Evolutionary conservation across 768 basidiomycete genomes (phyloP).

Genomic region (Cubamyces lactineus): DNA sequence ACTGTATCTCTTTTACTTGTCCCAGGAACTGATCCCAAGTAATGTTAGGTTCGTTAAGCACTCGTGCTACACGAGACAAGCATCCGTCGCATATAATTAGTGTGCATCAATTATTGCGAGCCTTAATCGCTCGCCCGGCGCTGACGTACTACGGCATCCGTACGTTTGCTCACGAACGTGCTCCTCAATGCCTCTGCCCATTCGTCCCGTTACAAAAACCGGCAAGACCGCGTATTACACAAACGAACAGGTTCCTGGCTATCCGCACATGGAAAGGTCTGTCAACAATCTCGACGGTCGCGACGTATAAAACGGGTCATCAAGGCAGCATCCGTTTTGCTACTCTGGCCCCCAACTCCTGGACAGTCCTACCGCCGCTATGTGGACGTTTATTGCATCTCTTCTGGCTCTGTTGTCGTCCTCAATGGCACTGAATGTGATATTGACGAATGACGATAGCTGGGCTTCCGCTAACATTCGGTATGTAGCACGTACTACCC

Average conservation of each 20-base stretch:
- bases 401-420: conserved; percentile 20
- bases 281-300: neutral
- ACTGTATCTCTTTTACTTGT: no score
- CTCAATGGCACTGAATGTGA: conserved; percentile 32
- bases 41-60: no score
- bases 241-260: neutral
- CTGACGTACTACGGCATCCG: conserved; percentile 6
- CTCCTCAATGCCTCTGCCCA: neutral
- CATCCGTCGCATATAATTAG: neutral
- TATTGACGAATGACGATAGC: conserved; percentile 39
- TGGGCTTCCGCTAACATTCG: conserved; percentile 41
- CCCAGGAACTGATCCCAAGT: no score
- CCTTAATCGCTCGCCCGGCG: neutral
- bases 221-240: neutral
- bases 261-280: no score
- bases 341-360: no score
- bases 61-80: no score
- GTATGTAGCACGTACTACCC: conserved; percentile 9
- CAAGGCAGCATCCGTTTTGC: no score
- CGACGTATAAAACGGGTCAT: conserved; percentile 1
- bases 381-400: conserved; percentile 13
- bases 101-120: neutral
- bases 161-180: conserved; percentile 10
- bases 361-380: neutral
- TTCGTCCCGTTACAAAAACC: neutral